Base-by-base conservation (phyloP, 371 early-diverging fungal species). In the Rhizopus sp. region DNA sequence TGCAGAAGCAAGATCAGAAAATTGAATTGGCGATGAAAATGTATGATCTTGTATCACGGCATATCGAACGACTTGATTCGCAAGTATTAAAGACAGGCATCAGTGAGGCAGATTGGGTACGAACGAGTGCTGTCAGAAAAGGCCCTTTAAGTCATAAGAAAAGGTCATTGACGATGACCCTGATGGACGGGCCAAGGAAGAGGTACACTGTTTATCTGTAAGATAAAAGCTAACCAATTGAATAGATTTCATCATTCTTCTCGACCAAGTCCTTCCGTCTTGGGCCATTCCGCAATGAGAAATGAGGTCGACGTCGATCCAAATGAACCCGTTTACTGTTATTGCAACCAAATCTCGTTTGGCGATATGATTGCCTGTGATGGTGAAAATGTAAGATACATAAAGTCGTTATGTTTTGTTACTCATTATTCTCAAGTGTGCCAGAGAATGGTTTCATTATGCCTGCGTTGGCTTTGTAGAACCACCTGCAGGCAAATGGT, bases 311-410 rank as follows among this genome's bases (percentile, higher is more conserved):
- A 86, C 1, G 88, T 92, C 41, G 95, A 96, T 67, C 92, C 92
- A 3, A 90, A 94, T 70, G 96, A 95, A 70, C 95, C 93, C 8
- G 81, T 78, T 1, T 96, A 96, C 68, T 96, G 96, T 72, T 87
- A 89, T 56, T 96, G 96, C 59, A 78, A 88, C 40, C 91, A 93
- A 70, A 93, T 96, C 6, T 93, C 93, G 12, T 95, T 82, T 69
- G 96, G 96, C 7, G 93, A 93, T 53, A 96, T 96, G 96, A 88
- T 96, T 61, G 96, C 89, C 10, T 95, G 96, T 66, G 96, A 96
- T 66, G 88, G 91, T 40, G 83, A 81, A 12, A 88, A 90, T 62
- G 90, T 90, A 81, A 66, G 78, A 64, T 7, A 16, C 53, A 7
- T 35, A 12, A 1, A 13, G 33, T 31, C 46, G 15, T 42, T 39